Base-by-base conservation (phyloP, 169 alveolate genomes). In the Plasmodium ovale region DNA sequence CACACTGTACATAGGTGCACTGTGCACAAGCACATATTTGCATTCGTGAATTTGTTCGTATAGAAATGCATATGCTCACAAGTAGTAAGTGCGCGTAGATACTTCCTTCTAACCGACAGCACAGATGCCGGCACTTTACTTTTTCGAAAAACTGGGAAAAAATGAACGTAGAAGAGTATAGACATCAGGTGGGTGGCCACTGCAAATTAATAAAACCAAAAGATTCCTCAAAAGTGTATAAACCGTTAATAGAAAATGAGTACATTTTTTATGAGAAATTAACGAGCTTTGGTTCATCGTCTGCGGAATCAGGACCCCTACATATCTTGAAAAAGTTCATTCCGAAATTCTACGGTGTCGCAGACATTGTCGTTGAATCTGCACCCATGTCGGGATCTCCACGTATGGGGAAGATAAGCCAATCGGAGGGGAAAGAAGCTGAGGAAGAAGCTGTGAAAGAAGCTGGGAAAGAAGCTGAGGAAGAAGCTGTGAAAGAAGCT, bases 111-210 rank as follows among this genome's bases (percentile, higher is more conserved):
- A 47, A 47, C 16, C 56, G 56, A 21, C 12, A 2, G 25, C 25
- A 47, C 16, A 47, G 12, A 47, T 47, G 16, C 16, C 12, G 12
- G 10, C 7, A 10, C 7, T 44, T 58, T 12, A 21, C 1, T 58
- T 0, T 4, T 53, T 59, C 25, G 85, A n/a, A n/a, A n/a, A n/a
- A n/a, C n/a, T n/a, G n/a, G n/a, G n/a, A 44, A 19, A 65, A 72
- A 67, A 90, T 90, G 93, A 31, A 42, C 58, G 79, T 92, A 51
- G 95, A 92, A 64, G 93, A 64, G 64, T 92, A 92, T 74, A 59
- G 95, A 27, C 95, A 92, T 84, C 95, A 92, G 58, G 95, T 92
- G 21, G 95, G 95, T 10, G 95, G 95, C 23, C 95, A 92, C 69
- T 87, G 91, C 37, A 92, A 92, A 44, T 56, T 92, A 53, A 54